phyloP scores from a whole-genome alignment of 345 rosid species.

The Salix suchowensis region DNA sequence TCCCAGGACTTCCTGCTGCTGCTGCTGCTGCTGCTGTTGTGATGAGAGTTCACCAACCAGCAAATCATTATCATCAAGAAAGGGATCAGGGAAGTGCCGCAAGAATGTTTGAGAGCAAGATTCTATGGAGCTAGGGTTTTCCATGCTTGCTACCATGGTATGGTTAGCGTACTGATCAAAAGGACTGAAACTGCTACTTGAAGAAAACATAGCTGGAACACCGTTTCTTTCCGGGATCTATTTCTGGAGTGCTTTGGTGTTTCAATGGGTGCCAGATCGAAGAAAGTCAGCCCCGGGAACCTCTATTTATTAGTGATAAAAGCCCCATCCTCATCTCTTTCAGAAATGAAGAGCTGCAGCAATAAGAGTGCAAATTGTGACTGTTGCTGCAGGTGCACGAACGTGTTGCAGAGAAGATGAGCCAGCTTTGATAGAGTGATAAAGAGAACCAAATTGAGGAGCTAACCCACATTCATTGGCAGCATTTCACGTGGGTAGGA shows the following conservation, averaged over 20 bases:
- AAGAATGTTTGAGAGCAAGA: slow-evolving; percentile 18
- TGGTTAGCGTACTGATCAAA: slow-evolving; percentile 13
- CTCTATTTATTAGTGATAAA: slow-evolving; percentile 3
- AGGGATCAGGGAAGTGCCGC: slow-evolving; percentile 21
- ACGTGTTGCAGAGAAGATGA: neutral
- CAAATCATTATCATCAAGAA: slow-evolving; percentile 18
- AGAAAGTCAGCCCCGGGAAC: neutral
- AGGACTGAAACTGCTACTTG: slow-evolving; percentile 9
- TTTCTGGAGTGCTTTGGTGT: neutral
- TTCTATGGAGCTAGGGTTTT: slow-evolving; percentile 17
- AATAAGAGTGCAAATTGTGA: neutral
- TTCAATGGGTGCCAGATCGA: neutral
- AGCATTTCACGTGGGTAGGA: slow-evolving; percentile 47
- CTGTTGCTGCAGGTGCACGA: neutral
- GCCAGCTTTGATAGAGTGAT: slow-evolving; percentile 14
- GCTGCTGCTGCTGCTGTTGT: neutral
- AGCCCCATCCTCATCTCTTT: neutral
- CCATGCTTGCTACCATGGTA: neutral
- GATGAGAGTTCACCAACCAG: slow-evolving; percentile 15
- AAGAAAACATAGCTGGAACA: slow-evolving; percentile 17
- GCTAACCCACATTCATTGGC: slow-evolving; percentile 4
- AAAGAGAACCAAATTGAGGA: slow-evolving; percentile 1
- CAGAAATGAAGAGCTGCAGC: neutral
- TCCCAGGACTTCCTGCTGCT: slow-evolving; percentile 16
- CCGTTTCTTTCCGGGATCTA: neutral